Evolutionary conservation across 2,329 filamentous ascomycete genomes (phyloP).

Genomic region (Periconia macrospinosa): DNA sequence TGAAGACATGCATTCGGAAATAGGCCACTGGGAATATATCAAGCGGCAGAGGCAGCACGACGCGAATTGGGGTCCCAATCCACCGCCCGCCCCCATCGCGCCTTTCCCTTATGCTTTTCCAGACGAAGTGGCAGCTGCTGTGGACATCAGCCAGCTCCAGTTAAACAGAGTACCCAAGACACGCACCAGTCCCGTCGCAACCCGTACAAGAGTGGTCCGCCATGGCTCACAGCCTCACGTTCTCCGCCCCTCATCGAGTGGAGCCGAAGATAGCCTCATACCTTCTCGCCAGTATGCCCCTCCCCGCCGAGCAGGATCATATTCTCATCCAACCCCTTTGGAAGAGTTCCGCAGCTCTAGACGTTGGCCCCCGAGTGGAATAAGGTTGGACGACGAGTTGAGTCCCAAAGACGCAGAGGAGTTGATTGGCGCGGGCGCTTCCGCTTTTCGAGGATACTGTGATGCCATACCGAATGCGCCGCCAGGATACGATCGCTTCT

Average conservation of each 20-base stretch:
- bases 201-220: slow-evolving; percentile 38
- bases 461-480: slow-evolving; percentile 41
- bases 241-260: slow-evolving; percentile 35
- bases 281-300: slow-evolving; percentile 26
- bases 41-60: slow-evolving; percentile 33
- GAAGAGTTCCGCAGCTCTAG: slow-evolving; percentile 40
- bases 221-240: slow-evolving; percentile 40
- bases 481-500: slow-evolving; percentile 42
- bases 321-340: slow-evolving; percentile 40
- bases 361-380: slow-evolving; percentile 45
- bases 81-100: slow-evolving; percentile 19
- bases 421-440: slow-evolving; percentile 42
- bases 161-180: slow-evolving; percentile 29
- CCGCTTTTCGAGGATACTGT: slow-evolving; percentile 44
- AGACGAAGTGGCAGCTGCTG: slow-evolving; percentile 26
- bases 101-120: slow-evolving; percentile 32
- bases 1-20: slow-evolving; percentile 43
- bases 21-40: slow-evolving; percentile 34
- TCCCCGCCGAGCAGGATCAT: slow-evolving; percentile 35
- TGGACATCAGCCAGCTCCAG: slow-evolving; percentile 31
- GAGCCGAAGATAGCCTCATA: slow-evolving; percentile 30
- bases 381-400: slow-evolving; percentile 35
- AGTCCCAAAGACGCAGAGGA: slow-evolving; percentile 39
- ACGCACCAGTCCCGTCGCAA: slow-evolving; percentile 36
- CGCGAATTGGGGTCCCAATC: slow-evolving; percentile 25